Evolutionary conservation across 1,284 basidiomycete genomes (phyloP).

Genomic region (Ganoderma meredithae): DNA sequence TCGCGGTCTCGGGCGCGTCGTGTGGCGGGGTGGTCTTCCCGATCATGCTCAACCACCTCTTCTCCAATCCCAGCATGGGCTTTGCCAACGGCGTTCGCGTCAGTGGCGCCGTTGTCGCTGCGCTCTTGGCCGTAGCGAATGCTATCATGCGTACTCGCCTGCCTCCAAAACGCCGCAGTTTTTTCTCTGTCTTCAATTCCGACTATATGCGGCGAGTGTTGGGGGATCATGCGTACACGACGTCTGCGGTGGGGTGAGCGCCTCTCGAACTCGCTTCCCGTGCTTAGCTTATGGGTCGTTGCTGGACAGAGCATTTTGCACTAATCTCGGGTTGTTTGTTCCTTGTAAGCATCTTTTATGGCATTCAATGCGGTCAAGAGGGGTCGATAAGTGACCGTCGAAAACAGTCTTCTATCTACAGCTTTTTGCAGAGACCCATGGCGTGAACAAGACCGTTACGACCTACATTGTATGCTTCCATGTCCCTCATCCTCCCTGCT

Average conservation of each 20-base stretch:
- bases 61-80: slow-evolving; percentile 71
- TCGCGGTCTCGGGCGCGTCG: slow-evolving; percentile 57
- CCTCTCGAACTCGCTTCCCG: neutral
- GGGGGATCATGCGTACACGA: slow-evolving; percentile 51
- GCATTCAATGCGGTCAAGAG: neutral
- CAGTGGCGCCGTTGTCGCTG: slow-evolving; percentile 71
- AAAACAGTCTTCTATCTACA: slow-evolving; percentile 61
- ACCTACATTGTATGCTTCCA: slow-evolving; percentile 54
- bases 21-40: slow-evolving; percentile 59
- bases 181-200: slow-evolving; percentile 15
- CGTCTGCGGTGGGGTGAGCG: slow-evolving; percentile 52
- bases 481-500: slow-evolving; percentile 11
- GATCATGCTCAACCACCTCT: slow-evolving; percentile 59
- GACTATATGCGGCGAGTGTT: slow-evolving; percentile 40
- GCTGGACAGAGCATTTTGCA: slow-evolving; percentile 48
- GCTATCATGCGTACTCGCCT: slow-evolving; percentile 58
- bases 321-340: slow-evolving; percentile 55
- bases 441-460: slow-evolving; percentile 48
- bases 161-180: slow-evolving; percentile 38
- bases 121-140: slow-evolving; percentile 60
- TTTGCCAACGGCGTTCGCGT: slow-evolving; percentile 68
- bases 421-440: slow-evolving; percentile 54
- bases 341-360: slow-evolving; percentile 46
- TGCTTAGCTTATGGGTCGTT: slow-evolving; percentile 1
- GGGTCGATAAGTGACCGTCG: slow-evolving; percentile 15